Percentiles rank a stretch among this genome's conserved stretches.
Evolutionary conservation across 352 stramenopile species (phyloP).

Genomic region (Pythium utonaiense): DNA sequence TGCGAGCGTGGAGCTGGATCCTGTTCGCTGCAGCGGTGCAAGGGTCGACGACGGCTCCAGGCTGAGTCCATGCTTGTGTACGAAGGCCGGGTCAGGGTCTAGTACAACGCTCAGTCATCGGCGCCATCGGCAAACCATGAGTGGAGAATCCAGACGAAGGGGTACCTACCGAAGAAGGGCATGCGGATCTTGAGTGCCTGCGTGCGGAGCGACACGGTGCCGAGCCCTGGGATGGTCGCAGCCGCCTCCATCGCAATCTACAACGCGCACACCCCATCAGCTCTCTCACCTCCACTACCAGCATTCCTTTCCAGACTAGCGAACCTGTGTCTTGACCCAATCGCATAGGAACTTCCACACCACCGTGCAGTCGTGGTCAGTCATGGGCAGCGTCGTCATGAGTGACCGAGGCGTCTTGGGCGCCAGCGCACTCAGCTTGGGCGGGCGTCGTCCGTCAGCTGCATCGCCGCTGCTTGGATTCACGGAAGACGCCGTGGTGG

Average conservation of each 20-base stretch:
- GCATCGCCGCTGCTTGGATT: background rate
- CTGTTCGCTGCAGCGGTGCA: background rate
- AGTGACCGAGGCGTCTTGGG: slow-evolving; percentile 51
- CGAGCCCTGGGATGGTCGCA: slow-evolving; percentile 66
- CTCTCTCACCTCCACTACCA: background rate
- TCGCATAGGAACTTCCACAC: slow-evolving; percentile 73
- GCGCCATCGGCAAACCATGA: background rate
- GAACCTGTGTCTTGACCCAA: slow-evolving; percentile 61
- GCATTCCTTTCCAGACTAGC: background rate
- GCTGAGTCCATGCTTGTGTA: slow-evolving; percentile 48
- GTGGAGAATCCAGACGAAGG: background rate
- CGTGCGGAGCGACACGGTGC: slow-evolving; percentile 43
- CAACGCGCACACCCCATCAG: background rate
- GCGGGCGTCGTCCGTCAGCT: slow-evolving; percentile 2
- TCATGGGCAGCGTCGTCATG: slow-evolving; percentile 48
- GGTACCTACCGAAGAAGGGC: slow-evolving; percentile 45
- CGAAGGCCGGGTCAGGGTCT: slow-evolving; percentile 58
- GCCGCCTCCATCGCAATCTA: slow-evolving; percentile 74
- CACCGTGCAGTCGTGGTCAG: slow-evolving; percentile 35
- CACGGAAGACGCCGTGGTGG: background rate
- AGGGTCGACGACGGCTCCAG: slow-evolving; percentile 15
- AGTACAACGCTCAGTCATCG: background rate
- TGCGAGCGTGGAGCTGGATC: background rate
- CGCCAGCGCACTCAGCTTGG: slow-evolving; percentile 21
- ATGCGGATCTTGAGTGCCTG: slow-evolving; percentile 59